Conservation (phyloP, 305 asterid genomes). For the Fraxinus baroniana region DNA sequence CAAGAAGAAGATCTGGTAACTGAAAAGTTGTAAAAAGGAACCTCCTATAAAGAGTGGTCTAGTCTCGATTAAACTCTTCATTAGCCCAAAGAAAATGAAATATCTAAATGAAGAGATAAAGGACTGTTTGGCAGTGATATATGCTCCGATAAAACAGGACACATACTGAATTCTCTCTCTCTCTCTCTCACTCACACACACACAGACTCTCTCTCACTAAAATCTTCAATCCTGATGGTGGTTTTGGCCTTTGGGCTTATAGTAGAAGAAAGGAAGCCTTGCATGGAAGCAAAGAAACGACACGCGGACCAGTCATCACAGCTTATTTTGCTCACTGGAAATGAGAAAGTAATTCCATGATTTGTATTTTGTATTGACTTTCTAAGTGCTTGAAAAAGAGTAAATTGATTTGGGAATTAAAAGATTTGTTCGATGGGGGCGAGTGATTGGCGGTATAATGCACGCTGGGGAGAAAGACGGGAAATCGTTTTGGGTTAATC, state of each 20-base stretch:
- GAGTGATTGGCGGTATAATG: conserved; percentile 23
- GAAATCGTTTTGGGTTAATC: neutral
- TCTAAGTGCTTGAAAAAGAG: neutral
- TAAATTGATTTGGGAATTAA: neutral
- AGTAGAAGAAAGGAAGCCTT: conserved; percentile 37
- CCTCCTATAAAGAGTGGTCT: neutral
- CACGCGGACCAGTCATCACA: conserved; percentile 27
- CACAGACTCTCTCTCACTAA: neutral
- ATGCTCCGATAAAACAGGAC: neutral
- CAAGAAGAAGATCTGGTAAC: conserved; percentile 31
- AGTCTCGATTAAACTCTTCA: conserved; percentile 27
- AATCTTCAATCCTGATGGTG: conserved; percentile 23
- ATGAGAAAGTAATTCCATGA: conserved; percentile 1
- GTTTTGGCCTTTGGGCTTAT: conserved; percentile 6
- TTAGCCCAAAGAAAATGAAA: conserved; percentile 22
- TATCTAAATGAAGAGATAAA: conserved; percentile 29
- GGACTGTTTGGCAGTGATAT: conserved; percentile 30
- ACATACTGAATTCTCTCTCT: neutral
- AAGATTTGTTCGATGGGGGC: neutral
- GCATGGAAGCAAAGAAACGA: conserved; percentile 58
- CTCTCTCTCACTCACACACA: neutral
- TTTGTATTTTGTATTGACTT: neutral
- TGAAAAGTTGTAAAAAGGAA: conserved; percentile 13
- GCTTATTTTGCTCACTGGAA: conserved; percentile 23
- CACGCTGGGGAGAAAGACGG: conserved; percentile 21